Evolutionary conservation across 768 basidiomycete genomes (phyloP), one percentile per base, ranked within the genome.

Genomic region (Mycena epipterygia): DNA sequence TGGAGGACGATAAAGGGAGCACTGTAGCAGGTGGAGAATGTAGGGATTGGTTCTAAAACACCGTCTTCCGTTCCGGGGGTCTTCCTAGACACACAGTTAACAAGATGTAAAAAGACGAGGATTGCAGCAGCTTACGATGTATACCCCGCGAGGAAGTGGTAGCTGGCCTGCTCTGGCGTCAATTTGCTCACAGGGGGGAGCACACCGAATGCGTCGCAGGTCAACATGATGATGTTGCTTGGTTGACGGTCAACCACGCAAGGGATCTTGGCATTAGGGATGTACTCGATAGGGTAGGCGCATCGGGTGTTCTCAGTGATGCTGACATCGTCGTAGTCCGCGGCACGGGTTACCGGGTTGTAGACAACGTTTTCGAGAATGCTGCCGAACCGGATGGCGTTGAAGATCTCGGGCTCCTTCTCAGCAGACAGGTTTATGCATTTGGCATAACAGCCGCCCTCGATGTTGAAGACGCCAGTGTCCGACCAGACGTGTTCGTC

Each of bases 401-500:
- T 92, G 89, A 84, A 97, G 79, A 99, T 99, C 81, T 98, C 98
- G 61, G 98, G 98, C 79, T 99, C 98, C 87, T 98, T 98, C 84
- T 98, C 95, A 27, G 91, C 90, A 46, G 96, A 96, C 69, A 99
- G 91, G 86, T 98, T 98, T 86, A 99, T 93, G 81, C 91, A 93
- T 85, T 99, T 99, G 82, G 98, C 98, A 80, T 99, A 99, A 83
- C 98, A 99, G 57, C 98, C 98, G 72, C 98, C 98, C 79, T 99
- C 98, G 78, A 99, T 99, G 88, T 99, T 99, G 91, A 99, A 99
- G 70, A 99, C 97, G 78, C 98, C 98, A 21, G 88, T 92, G 83
- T 99, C 98, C 19, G 95, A 96, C 98, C 98, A 99, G 77, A 99
- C 98, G 80, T 99, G 98, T 84, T 99, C 98, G 80, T 99, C 98